Conservation (phyloP, 2,329 filamentous ascomycete genomes). For the Aspergillus candidus region DNA sequence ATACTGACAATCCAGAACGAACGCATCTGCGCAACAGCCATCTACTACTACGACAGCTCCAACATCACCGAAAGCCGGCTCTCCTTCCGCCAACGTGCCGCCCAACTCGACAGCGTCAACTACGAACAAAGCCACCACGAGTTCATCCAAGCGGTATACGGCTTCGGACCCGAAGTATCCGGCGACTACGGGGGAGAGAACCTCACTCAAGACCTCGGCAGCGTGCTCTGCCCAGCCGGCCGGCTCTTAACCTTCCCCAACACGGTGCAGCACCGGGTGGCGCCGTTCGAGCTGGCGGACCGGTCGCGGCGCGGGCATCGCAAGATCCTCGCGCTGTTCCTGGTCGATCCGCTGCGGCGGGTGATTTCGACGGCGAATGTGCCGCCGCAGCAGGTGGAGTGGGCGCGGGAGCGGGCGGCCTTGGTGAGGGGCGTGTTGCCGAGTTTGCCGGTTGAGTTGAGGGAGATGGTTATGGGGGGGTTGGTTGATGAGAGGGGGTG, state of each 20-base stretch:
- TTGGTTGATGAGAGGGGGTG: conserved; percentile 20
- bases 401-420: conserved; percentile 31
- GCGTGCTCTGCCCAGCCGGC: conserved; percentile 2
- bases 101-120: not conserved
- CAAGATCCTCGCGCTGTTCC: conserved; percentile 53
- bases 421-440: conserved; percentile 9
- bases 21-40: conserved; percentile 55
- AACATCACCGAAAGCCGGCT: conserved; percentile 54
- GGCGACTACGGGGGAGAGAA: not conserved
- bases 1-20: conserved; percentile 45
- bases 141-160: conserved; percentile 2
- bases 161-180: not conserved
- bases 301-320: conserved; percentile 49
- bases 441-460: conserved; percentile 19
- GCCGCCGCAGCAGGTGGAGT: conserved; percentile 46
- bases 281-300: conserved; percentile 47
- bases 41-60: conserved; percentile 60
- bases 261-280: conserved; percentile 46
- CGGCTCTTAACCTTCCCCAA: conserved; percentile 9
- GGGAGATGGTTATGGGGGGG: conserved; percentile 23
- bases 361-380: conserved; percentile 50
- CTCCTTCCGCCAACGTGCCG: conserved; percentile 41
- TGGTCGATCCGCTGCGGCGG: conserved; percentile 51
- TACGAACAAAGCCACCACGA: conserved; percentile 3
- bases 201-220: conserved; percentile 7